phyloP scores from a whole-genome alignment of 805 yeast genomes.

The Yarrowia alimentaria region DNA sequence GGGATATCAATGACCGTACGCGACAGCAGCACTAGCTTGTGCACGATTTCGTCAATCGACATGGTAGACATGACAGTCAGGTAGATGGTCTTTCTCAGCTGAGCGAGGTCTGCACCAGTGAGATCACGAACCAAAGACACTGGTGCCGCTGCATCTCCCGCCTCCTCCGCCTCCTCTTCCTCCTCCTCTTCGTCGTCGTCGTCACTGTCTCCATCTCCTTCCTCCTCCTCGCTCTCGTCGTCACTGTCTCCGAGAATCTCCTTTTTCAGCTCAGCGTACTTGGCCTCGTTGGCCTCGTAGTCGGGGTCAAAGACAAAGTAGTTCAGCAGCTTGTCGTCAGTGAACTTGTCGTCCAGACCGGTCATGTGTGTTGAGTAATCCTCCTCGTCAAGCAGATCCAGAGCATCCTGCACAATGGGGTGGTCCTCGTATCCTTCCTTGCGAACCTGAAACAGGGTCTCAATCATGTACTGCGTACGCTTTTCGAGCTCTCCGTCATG shows the following conservation, averaged over 20 bases:
- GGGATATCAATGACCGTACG: constrained; percentile 40
- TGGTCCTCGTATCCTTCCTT: constrained; percentile 45
- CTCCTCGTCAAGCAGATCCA: constrained; percentile 63
- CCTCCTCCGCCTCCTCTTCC: constrained; percentile 31
- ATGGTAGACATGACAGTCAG: constrained; percentile 83
- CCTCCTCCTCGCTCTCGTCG: constrained; percentile 31
- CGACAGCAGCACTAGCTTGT: constrained; percentile 57
- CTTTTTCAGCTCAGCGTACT: constrained; percentile 45
- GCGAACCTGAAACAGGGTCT: constrained; percentile 52
- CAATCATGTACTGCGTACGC: constrained; percentile 49
- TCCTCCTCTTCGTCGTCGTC: constrained; percentile 32
- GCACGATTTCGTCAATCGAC: constrained; percentile 91
- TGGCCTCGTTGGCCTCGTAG: constrained; percentile 50
- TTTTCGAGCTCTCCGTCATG: constrained; percentile 52
- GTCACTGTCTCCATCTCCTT: constrained; percentile 2
- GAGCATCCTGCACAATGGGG: constrained; percentile 45
- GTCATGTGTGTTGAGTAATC: constrained; percentile 58
- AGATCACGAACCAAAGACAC: constrained; percentile 51
- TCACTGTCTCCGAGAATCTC: constrained; percentile 49
- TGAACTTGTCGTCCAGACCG: constrained; percentile 52
- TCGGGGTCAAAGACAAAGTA: constrained; percentile 52
- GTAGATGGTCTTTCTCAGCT: constrained; percentile 74
- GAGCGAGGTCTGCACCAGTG: constrained; percentile 62
- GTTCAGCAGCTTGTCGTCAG: constrained; percentile 50
- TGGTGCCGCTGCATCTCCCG: constrained; percentile 28